These are phyloP conservation scores for Clavispora carvajalis DNA, from an alignment of 805 yeast species.

Conservation along the genomic window DNA sequence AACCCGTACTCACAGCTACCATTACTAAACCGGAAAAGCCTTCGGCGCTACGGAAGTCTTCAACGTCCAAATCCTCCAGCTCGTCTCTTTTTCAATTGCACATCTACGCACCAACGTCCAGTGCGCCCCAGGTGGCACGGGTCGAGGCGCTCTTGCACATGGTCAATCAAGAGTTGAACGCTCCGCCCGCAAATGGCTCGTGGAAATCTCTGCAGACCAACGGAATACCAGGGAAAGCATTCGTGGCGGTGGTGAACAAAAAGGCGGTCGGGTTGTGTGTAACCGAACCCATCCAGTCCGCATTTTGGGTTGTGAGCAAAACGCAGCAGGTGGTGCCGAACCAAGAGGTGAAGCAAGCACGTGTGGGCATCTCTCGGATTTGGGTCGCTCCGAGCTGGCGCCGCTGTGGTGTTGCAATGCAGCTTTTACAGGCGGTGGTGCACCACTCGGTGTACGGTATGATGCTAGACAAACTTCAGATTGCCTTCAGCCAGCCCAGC, in stretches of 20 bases:
- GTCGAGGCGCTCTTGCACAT: conserved; percentile 37
- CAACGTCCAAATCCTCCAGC: too few species aligned
- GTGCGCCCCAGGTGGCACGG: conserved; percentile 19
- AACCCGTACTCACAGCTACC: neutral
- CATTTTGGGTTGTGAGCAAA: conserved; percentile 57
- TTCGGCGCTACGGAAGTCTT: conserved; percentile 21
- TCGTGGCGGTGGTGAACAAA: conserved; percentile 41
- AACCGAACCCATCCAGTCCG: conserved; percentile 41
- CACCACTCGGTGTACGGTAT: conserved; percentile 47
- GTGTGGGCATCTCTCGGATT: conserved; percentile 36
- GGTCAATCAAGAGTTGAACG: conserved; percentile 58
- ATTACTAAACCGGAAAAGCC: neutral
- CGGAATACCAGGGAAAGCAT: conserved; percentile 28
- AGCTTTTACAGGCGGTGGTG: conserved; percentile 40
- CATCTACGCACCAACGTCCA: conserved; percentile 1
- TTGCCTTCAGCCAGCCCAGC: conserved; percentile 74
- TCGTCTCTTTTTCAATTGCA: neutral
- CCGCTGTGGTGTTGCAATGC: conserved; percentile 45
- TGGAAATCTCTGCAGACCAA: conserved; percentile 20
- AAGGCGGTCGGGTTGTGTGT: conserved; percentile 54
- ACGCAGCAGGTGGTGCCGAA: conserved; percentile 47
- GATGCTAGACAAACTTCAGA: conserved; percentile 32
- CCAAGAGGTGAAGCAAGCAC: conserved; percentile 30
- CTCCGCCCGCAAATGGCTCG: conserved; percentile 36
- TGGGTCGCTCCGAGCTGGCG: conserved; percentile 45